Base-by-base conservation (phyloP, 2,329 filamentous ascomycete genomes). In the Sarocladium brachiariae region DNA sequence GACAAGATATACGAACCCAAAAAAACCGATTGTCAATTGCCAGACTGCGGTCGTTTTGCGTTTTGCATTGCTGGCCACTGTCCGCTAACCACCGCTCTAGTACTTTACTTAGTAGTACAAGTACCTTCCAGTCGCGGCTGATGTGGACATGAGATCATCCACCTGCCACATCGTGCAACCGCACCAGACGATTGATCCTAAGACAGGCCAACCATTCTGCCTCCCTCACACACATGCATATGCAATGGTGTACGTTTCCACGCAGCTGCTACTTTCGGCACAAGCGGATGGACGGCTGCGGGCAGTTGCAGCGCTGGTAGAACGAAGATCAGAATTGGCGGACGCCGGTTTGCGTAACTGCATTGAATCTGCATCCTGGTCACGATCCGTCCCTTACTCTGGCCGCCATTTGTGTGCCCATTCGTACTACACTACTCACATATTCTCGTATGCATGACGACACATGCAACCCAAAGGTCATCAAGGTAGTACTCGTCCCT, bases 241-340 rank as follows among this genome's bases (percentile, higher is more conserved):
- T 34, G 43, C 46, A 37, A 19, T 31, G 23, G n/a, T 19, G 21
- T 27, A 49, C 46, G 10, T 31, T 49, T 49, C 46, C 31, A 37
- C 30, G 46, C 46, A 49, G 46, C 46, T 49, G 45, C 45, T 33
- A 25, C 30, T 34, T 48, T 48, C 19, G 45, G 45, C 25, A 33
- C 27, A 27, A 27, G 30, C 30, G 27, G 45, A 34, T 35, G 45
- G 30, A 48, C 4, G 10, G 30, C 25, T 7, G 16, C n/a, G 27
- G 23, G 23, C 27, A 48, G 19, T 8, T 5, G 18, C 10, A 21
- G 19, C 8, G 31, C 3, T 13, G 21, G 11, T 4, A 31, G 8
- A 14, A 33, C 9, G 11, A n/a, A 16, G 19, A 16, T 9, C 18
- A 45, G 39, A 6, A 30, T 27, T 8, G 24, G 21, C 46, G 46